Percentiles rank a stretch among this genome's conserved stretches.
These are phyloP conservation scores for Vigna radiata DNA, from an alignment of 306 rosid genomes.

Conservation along the genomic window DNA sequence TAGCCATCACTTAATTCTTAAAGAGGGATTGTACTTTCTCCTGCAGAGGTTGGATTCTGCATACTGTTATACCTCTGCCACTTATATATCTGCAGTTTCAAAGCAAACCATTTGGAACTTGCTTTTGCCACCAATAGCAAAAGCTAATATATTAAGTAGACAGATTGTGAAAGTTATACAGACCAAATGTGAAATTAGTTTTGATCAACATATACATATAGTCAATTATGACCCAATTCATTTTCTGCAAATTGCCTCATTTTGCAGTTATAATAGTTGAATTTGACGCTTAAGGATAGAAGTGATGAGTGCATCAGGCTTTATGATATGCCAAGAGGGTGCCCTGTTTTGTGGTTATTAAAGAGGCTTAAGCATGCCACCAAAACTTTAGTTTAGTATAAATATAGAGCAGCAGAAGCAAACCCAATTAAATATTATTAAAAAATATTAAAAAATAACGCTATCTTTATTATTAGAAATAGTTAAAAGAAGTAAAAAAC, in stretches of 20 bases:
- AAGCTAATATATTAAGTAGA: neutral
- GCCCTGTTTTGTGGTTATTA: constrained; percentile 42
- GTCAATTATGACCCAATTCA: neutral
- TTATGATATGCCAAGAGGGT: neutral
- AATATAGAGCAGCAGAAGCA: neutral
- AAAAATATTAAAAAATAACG: neutral
- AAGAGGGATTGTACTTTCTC: constrained; percentile 24
- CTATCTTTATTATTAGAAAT: neutral
- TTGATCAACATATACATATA: neutral
- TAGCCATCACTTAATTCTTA: too few relatives aligned
- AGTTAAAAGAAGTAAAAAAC: constrained; percentile 27
- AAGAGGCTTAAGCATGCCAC: neutral
- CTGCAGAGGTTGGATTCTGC: constrained; percentile 3
- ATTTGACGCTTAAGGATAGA: neutral
- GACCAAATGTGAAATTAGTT: neutral
- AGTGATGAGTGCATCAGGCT: too few relatives aligned
- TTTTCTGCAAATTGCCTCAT: neutral
- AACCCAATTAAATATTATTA: constrained; percentile 15
- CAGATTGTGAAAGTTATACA: neutral
- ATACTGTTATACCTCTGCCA: neutral
- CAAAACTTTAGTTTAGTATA: neutral
- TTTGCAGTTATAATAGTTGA: neutral
- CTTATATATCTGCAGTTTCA: neutral
- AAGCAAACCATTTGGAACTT: neutral
- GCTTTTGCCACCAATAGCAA: neutral